phyloP scores from a whole-genome alignment of 176 grass and related monocot species.

The Secale cereale region DNA sequence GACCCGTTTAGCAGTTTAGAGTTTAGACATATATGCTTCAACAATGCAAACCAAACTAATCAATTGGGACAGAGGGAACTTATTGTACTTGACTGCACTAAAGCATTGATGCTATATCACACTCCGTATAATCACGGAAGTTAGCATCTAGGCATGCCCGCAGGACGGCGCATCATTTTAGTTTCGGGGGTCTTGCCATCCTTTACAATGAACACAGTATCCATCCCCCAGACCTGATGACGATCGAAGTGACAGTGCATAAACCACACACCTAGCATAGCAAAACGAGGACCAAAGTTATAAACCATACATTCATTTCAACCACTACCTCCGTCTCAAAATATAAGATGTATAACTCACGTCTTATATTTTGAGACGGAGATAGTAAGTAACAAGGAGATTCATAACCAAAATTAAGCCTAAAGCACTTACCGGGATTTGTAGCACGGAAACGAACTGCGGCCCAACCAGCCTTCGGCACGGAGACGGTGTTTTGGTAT shows the following conservation, averaged over 20 bases:
- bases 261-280: slow-evolving; percentile 47
- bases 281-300: background rate
- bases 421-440: slow-evolving; percentile 18
- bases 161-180: slow-evolving; percentile 41
- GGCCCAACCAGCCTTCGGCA: slow-evolving; percentile 24
- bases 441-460: slow-evolving; percentile 25
- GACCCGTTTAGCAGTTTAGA: background rate
- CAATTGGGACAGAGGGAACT: too few species aligned
- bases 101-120: too few species aligned
- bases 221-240: slow-evolving; percentile 67
- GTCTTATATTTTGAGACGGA: too few species aligned
- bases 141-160: slow-evolving; percentile 49
- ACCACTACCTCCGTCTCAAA: too few species aligned
- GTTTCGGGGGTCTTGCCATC: slow-evolving; percentile 28
- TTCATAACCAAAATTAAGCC: background rate
- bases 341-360: too few species aligned
- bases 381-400: background rate
- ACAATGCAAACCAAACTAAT: too few species aligned
- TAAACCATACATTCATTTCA: background rate
- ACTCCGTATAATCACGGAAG: background rate
- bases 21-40: too few species aligned
- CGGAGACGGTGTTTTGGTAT: slow-evolving; percentile 27
- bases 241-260: slow-evolving; percentile 81
- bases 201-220: slow-evolving; percentile 65
- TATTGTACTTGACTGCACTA: too few species aligned